These are phyloP conservation scores for Aspergillus quadricinctus DNA, from an alignment of 2,329 filamentous ascomycete species.

Conservation along the genomic window DNA sequence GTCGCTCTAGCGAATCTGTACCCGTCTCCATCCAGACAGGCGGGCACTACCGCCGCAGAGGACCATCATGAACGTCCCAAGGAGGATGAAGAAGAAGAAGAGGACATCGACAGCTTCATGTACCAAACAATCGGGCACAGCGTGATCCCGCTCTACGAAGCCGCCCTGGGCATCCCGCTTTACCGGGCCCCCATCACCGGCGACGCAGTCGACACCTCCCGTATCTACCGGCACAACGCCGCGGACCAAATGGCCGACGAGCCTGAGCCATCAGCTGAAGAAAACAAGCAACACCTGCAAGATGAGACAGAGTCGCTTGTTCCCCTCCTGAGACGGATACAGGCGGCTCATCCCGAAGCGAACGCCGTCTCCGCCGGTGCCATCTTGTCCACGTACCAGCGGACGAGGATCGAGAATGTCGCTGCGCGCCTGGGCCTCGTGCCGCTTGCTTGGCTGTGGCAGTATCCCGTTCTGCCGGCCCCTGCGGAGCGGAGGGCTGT, in stretches of 20 bases:
- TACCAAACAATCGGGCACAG: constrained; percentile 95
- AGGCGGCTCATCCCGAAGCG: constrained; percentile 66
- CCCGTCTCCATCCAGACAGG: constrained; percentile 43
- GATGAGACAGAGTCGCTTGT: constrained; percentile 91
- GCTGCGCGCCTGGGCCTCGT: constrained; percentile 76
- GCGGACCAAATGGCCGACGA: constrained; percentile 10
- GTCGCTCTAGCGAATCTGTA: constrained; percentile 87
- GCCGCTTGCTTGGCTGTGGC: constrained; percentile 87
- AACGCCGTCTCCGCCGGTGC: constrained; percentile 88
- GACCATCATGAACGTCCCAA: constrained; percentile 1
- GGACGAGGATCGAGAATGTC: constrained; percentile 90
- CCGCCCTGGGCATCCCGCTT: constrained; percentile 74
- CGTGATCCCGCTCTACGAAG: constrained; percentile 77
- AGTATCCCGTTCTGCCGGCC: constrained; percentile 70
- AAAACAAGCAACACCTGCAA: constrained; percentile 14
- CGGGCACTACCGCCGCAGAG: not conserved
- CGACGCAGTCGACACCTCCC: constrained; percentile 62
- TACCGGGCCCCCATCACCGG: constrained; percentile 77
- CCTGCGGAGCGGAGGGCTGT: constrained; percentile 25
- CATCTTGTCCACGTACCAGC: constrained; percentile 91
- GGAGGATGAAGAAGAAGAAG: constrained; percentile 32
- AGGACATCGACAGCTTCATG: constrained; percentile 96
- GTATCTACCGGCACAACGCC: constrained; percentile 59
- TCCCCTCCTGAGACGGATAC: constrained; percentile 65
- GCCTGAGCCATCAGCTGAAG: not conserved